These are phyloP conservation scores for Phialophora chinensis DNA, from an alignment of 2,329 filamentous ascomycete genomes.

Conservation along the genomic window DNA sequence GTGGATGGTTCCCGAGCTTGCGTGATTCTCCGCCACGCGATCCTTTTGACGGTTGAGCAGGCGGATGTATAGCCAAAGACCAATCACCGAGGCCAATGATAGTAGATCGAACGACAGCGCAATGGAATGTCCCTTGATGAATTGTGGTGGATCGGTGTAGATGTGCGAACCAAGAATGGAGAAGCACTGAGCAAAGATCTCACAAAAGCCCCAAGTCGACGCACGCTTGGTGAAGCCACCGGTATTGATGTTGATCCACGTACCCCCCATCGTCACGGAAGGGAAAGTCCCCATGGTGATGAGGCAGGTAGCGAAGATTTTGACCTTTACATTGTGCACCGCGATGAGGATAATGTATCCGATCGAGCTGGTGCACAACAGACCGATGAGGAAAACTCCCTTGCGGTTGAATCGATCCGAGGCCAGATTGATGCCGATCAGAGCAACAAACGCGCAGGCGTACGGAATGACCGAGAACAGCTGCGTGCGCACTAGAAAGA, in stretches of 20 bases:
- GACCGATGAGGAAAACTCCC: conserved; percentile 15
- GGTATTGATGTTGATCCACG: conserved; percentile 24
- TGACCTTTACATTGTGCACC: conserved; percentile 7
- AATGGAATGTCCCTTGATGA: conserved; percentile 26
- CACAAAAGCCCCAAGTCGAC: conserved; percentile 17
- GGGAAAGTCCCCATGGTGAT: conserved; percentile 21
- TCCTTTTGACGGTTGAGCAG: conserved; percentile 4
- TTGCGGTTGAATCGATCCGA: conserved; percentile 24
- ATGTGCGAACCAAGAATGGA: conserved; percentile 23
- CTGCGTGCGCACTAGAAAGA: conserved; percentile 23
- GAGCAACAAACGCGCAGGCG: conserved; percentile 21
- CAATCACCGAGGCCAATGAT: background rate
- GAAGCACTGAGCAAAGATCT: conserved; percentile 20
- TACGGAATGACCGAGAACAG: conserved; percentile 31
- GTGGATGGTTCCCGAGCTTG: conserved; percentile 1
- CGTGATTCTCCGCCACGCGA: background rate
- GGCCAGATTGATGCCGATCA: conserved; percentile 6
- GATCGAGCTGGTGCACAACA: background rate
- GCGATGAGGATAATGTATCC: conserved; percentile 11
- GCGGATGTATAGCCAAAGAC: conserved; percentile 3
- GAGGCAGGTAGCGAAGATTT: conserved; percentile 21
- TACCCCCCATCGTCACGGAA: conserved; percentile 1
- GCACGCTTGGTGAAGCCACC: conserved; percentile 27
- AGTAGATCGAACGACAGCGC: conserved; percentile 12
- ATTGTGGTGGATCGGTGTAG: conserved; percentile 25